A percentile compares a stretch with the other conserved stretches of the same genome.
phyloP scores from a whole-genome alignment of 805 yeast species.

The Wickerhamiella allomyrinae region DNA sequence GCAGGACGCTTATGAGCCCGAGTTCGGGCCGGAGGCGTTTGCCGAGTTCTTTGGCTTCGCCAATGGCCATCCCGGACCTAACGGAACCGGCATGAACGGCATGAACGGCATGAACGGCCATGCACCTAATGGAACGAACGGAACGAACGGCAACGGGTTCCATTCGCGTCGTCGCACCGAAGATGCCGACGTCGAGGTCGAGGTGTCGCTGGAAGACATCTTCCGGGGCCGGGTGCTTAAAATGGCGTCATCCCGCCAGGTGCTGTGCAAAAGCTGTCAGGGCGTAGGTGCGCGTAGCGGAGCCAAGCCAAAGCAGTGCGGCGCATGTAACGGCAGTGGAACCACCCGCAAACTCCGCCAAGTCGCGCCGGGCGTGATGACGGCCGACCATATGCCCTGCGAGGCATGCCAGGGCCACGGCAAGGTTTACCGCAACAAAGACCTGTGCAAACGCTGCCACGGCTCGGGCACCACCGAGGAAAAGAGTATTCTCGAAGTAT shows the following conservation, averaged over 20 bases:
- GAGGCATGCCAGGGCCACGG: slow-evolving; percentile 62
- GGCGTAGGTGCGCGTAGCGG: slow-evolving; percentile 63
- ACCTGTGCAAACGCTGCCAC: slow-evolving; percentile 60
- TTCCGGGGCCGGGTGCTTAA: slow-evolving; percentile 79
- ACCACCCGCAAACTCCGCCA: slow-evolving; percentile 42
- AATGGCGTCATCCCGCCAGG: slow-evolving; percentile 54
- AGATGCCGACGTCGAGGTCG: slow-evolving; percentile 54
- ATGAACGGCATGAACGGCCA: slow-evolving; percentile 1
- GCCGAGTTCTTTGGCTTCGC: slow-evolving; percentile 43
- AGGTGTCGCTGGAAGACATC: slow-evolving; percentile 62
- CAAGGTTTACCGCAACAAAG: slow-evolving; percentile 41
- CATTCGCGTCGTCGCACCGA: slow-evolving; percentile 30
- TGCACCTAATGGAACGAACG: slow-evolving; percentile 15
- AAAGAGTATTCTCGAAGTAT: slow-evolving; percentile 60
- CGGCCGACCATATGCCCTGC: slow-evolving; percentile 49
- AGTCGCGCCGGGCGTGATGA: slow-evolving; percentile 62
- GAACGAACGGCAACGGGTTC: slow-evolving; percentile 8
- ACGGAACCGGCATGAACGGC: slow-evolving; percentile 3
- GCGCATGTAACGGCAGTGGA: slow-evolving; percentile 63
- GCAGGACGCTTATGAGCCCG: slow-evolving; percentile 28
- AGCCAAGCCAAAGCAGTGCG: slow-evolving; percentile 44
- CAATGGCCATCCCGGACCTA: slow-evolving; percentile 5
- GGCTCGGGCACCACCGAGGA: slow-evolving; percentile 53
- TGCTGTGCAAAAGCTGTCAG: slow-evolving; percentile 55
- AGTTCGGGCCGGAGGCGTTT: slow-evolving; percentile 61